Evolutionary conservation across 2,329 filamentous ascomycete species (phyloP), one percentile per base, ranked within the genome.

Genomic region (Fusarium multiceps): DNA sequence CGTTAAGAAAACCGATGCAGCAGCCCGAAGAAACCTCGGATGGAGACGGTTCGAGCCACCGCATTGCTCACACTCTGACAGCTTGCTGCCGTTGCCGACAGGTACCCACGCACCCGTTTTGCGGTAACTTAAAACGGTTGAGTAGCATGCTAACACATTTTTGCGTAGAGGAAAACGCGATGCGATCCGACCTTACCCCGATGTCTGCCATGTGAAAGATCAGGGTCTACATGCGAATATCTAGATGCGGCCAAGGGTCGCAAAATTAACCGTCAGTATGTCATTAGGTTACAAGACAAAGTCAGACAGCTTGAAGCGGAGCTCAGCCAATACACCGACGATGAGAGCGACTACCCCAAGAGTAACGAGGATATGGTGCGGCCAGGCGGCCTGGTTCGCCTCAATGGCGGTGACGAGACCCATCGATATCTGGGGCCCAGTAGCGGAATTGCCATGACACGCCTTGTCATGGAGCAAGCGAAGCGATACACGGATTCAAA

Each of bases 391-490:
- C 88, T 95, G 72, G 93, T 98, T 73, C 91, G 91, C 45, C 88
- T 98, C 55, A 90, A 92, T 75, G 93, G 95, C 74, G 90, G 90
- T 59, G 93, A 97, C 78, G 95, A 98, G 80, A 90, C 88, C 2
- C 90, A 93, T 18, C 92, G 95, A 68, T 98, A 96, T 78, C 84
- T 99, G 4, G 96, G 96, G 0, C 93, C 96, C 4, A 97, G 94
- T 50, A 98, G 95, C 78, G 96, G 95, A 63, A 97, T 98, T 75
- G 93, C 94, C 76, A 97, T 98, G 84, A 97, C 94, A 14, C 90
- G 95, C 30, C 86, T 98, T 72, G 90, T 99, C 13, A 98, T 99
- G 92, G 94, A 98, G 78, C 90, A 97, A 80, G 95, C 95, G 55
- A 98, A 97, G 82, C 91, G 94, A 68, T 97, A 95, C 76, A 97